Percentiles rank a stretch among this genome's conserved stretches.
Evolutionary conservation across 176 grass and related monocot species (phyloP).

Genomic region (Zoysia pacifica): DNA sequence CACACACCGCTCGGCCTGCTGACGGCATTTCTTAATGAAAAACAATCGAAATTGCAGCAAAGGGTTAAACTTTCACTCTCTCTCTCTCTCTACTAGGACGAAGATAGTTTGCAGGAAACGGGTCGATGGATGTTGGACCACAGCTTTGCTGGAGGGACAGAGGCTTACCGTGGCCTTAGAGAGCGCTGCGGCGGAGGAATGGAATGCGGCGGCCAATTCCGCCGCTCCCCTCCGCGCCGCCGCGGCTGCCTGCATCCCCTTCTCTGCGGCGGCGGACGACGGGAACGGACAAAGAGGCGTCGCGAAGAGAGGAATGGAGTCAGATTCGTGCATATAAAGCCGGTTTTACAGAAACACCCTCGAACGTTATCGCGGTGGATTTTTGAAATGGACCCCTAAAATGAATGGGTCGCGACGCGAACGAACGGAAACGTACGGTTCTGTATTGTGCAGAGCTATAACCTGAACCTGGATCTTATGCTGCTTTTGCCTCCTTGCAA

Average conservation of each 20-base stretch:
- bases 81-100: too few relatives aligned
- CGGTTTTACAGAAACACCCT: not conserved
- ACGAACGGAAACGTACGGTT: too few relatives aligned
- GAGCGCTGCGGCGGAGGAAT: constrained; percentile 38
- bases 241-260: constrained; percentile 32
- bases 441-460: too few relatives aligned
- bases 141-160: not conserved
- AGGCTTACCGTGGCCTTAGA: constrained; percentile 43
- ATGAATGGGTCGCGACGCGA: too few relatives aligned
- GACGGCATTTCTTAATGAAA: too few relatives aligned
- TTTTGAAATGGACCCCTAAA: not conserved
- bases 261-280: not conserved
- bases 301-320: not conserved
- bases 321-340: not conserved
- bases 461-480: too few relatives aligned
- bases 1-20: too few relatives aligned
- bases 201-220: constrained; percentile 24
- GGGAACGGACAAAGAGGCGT: not conserved
- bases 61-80: too few relatives aligned
- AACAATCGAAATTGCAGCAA: too few relatives aligned
- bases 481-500: too few relatives aligned
- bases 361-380: not conserved
- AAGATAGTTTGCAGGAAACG: too few relatives aligned
- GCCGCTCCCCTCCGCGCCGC: not conserved
- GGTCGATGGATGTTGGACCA: not conserved